Base-by-base conservation (phyloP, 192 early-diverging fungal genomes). In the Entophlyctis luteolus region DNA sequence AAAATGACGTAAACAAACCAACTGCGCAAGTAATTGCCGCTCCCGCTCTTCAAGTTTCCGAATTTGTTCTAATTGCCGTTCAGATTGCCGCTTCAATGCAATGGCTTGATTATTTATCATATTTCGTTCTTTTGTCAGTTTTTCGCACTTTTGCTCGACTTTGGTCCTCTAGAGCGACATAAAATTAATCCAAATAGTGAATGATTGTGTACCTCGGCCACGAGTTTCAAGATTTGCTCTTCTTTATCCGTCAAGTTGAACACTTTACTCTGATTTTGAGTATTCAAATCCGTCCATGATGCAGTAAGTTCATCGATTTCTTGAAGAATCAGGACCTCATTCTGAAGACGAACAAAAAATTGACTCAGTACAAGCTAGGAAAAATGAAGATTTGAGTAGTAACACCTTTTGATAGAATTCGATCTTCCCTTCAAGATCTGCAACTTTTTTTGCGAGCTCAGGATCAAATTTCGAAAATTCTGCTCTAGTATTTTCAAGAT, bases 31-130 rank as follows among this genome's bases (percentile, higher is more conserved):
- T 33, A 93, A 67, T 4, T 65, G 71, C 55, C 89, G 88, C 60
- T 93, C 93, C 33, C 84, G 83, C 48, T 94, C 91, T 68, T 96
- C 90, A 8, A 91, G 68, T 29, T 79, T 81, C 36, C 87, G 82
- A 53, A 95, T 89, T 63, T 88, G 86, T 59, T 94, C 93, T 69
- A 90, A 75, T 72, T 94, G 93, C 77, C 90, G 90, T 58, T 91
- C 88, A 33, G 86, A 87, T 59, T 90, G 89, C 36, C 73, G 72
- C 59, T 88, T 88, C 65, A 91, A 77, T 1, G 89, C 84, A 54
- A 88, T 82, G 50, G 80, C 84, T 60, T 82, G 77, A 60, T 88
- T 81, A 23, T 82, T 76, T 47, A 82, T 76, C 22, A 86, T 79
- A 27, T 87, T 90, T 55, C 77, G 88, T 48, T 90, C 84, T 72